These are phyloP conservation scores for Gymnopus androsaceus DNA, from an alignment of 1,284 basidiomycete genomes.

Conservation along the genomic window DNA sequence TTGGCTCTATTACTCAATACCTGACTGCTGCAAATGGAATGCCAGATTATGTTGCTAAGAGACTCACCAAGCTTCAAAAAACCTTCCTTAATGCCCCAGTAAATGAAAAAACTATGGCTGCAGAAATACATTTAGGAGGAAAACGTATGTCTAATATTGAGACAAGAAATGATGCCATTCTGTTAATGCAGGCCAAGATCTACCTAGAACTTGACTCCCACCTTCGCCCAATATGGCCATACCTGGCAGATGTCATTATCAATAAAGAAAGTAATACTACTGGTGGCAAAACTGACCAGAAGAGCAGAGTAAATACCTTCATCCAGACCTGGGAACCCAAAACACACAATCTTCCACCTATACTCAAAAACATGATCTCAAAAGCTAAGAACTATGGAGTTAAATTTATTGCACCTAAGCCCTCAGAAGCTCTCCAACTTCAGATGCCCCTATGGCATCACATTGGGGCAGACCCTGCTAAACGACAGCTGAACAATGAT, in stretches of 20 bases:
- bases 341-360: background rate
- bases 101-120: background rate
- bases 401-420: slow-evolving; percentile 11
- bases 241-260: slow-evolving; percentile 20
- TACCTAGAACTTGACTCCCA: slow-evolving; percentile 20
- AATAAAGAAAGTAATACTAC: background rate
- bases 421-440: background rate
- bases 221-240: slow-evolving; percentile 25
- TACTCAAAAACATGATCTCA: background rate
- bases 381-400: slow-evolving; percentile 1
- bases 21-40: slow-evolving; percentile 1
- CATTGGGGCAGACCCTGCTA: background rate
- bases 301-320: background rate
- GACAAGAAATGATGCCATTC: slow-evolving; percentile 28
- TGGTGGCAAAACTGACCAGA: too few relatives aligned
- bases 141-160: slow-evolving; percentile 24
- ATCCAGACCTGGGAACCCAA: slow-evolving; percentile 6
- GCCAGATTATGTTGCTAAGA: background rate
- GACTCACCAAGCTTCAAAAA: background rate
- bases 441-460: slow-evolving; percentile 28
- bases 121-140: background rate
- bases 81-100: background rate
- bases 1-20: slow-evolving; percentile 4
- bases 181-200: slow-evolving; percentile 23
- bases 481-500: slow-evolving; percentile 1